Base-by-base conservation (phyloP, 140 eudicot genomes). In the Bidens hawaiensis region DNA sequence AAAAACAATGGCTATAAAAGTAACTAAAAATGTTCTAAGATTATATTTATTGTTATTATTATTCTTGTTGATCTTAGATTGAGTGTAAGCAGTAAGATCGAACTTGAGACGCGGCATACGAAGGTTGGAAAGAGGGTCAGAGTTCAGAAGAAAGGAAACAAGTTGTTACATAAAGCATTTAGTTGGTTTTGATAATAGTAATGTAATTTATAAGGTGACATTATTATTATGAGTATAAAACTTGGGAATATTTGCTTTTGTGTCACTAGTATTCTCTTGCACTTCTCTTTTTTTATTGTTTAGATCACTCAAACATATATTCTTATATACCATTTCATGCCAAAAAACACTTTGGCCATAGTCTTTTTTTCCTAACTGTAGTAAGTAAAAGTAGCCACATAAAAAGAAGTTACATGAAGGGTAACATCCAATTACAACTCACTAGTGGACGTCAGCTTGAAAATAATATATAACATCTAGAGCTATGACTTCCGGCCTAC, bases 291-390 rank as follows among this genome's bases (percentile, higher is more conserved):
- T n/a, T 63, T 42, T 12, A 1, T 45, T 16, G n/a, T 38, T 24
- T 42, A 68, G 24, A 68, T 49, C 30, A 64, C 13, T 65, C 24
- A 17, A 55, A 6, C 24, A 60, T 60, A 22, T 60, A 38, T 54
- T 54, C 40, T 4, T 31, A 5, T 5, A 36, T 36, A n/a, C n/a
- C n/a, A n/a, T n/a, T n/a, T n/a, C n/a, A n/a, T n/a, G n/a, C n/a
- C n/a, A n/a, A n/a, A n/a, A n/a, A n/a, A n/a, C n/a, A n/a, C n/a
- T n/a, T n/a, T n/a, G n/a, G n/a, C n/a, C n/a, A n/a, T n/a, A n/a
- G n/a, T n/a, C n/a, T n/a, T n/a, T n/a, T n/a, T n/a, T n/a, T n/a
- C n/a, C n/a, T n/a, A n/a, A n/a, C n/a, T n/a, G n/a, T n/a, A n/a
- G n/a, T n/a, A n/a, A n/a, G n/a, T n/a, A n/a, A n/a, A n/a, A n/a